These are phyloP conservation scores for Trichoderma reesei DNA, from an alignment of 495 filamentous ascomycete genomes.

Conservation along the genomic window DNA sequence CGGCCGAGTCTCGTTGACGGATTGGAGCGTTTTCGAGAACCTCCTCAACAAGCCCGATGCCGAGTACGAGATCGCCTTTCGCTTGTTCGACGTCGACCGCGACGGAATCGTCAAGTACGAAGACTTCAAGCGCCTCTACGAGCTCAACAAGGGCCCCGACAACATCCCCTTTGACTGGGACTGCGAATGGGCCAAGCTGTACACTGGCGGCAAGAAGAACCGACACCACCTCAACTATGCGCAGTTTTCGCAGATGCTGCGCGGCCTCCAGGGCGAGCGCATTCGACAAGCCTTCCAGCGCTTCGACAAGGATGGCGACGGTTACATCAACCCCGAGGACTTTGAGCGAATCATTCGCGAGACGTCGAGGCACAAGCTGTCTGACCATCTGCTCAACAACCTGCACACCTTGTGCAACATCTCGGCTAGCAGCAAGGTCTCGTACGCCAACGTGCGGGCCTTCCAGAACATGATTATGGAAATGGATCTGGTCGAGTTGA, in stretches of 20 bases:
- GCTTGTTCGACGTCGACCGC: conserved; percentile 80
- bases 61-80: conserved; percentile 97
- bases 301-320: conserved; percentile 88
- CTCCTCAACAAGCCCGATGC: conserved; percentile 89
- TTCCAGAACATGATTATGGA: conserved; percentile 95
- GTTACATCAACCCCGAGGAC: conserved; percentile 92
- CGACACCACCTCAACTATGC: conserved; percentile 88
- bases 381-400: conserved; percentile 90
- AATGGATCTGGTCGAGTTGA: conserved; percentile 93
- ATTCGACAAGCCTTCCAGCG: conserved; percentile 89
- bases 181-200: conserved; percentile 92
- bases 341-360: conserved; percentile 93
- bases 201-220: conserved; percentile 73
- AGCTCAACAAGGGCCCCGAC: conserved; percentile 66
- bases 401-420: conserved; percentile 93
- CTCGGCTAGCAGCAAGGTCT: conserved; percentile 82
- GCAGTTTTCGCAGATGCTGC: conserved; percentile 96
- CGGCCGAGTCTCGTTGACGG: conserved; percentile 65
- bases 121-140: conserved; percentile 69
- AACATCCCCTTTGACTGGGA: conserved; percentile 94
- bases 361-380: conserved; percentile 92
- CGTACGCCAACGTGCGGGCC: conserved; percentile 91
- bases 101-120: conserved; percentile 80
- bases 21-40: conserved; percentile 91
- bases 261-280: conserved; percentile 88